These are phyloP conservation scores for Fusarium fujikuroi DNA, from an alignment of 2,329 filamentous ascomycete species.

Conservation along the genomic window DNA sequence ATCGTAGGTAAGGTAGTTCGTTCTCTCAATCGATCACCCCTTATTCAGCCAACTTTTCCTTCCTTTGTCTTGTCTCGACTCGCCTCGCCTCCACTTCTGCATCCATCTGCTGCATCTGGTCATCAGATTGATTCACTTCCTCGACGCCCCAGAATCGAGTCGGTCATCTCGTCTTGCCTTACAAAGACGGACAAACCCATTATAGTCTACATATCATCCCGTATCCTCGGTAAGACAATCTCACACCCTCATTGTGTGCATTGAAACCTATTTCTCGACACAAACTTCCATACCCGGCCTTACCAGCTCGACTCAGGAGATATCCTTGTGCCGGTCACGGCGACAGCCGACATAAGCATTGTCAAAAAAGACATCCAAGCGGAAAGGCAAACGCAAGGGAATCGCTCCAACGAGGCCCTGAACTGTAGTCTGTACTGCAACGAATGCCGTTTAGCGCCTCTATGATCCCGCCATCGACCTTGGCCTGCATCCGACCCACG, in stretches of 20 bases:
- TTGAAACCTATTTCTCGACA: neutral
- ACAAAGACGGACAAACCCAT: constrained; percentile 26
- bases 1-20: neutral
- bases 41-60: neutral
- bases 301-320: constrained; percentile 15
- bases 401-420: constrained; percentile 24
- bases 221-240: constrained; percentile 29
- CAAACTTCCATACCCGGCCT: constrained; percentile 6
- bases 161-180: constrained; percentile 1
- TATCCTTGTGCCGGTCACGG: constrained; percentile 25
- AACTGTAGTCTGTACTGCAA: constrained; percentile 33
- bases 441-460: constrained; percentile 45
- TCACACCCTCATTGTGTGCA: constrained; percentile 4
- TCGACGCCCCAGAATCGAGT: constrained; percentile 11
- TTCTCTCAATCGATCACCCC: constrained; percentile 5
- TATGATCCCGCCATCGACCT: constrained; percentile 44
- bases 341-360: constrained; percentile 17
- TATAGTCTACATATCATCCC: constrained; percentile 3
- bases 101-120: constrained; percentile 27
- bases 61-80: neutral
- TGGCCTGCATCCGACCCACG: constrained; percentile 37
- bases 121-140: constrained; percentile 20
- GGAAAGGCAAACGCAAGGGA: constrained; percentile 9
- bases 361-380: constrained; percentile 2
- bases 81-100: constrained; percentile 22